phyloP scores from a whole-genome alignment of 352 stramenopile genomes.

The Pythium dissimile region DNA sequence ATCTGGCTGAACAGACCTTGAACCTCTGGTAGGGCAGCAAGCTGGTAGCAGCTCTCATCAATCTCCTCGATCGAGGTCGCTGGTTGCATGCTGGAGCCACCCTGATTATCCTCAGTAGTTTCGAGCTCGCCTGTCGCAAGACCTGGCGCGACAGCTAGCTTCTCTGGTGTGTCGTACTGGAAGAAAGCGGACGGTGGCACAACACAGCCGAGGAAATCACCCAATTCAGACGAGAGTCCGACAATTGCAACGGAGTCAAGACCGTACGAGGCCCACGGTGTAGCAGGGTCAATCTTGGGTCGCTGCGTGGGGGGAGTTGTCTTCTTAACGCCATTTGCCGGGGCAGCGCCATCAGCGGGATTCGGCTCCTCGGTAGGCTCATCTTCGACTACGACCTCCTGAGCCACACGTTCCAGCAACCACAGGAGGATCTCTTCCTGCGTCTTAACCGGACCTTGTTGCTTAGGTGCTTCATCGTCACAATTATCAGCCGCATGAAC shows the following conservation, averaged over 20 bases:
- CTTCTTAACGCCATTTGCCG: not conserved
- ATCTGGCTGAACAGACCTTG: constrained; percentile 61
- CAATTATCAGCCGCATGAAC: constrained; percentile 6
- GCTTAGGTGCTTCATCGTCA: constrained; percentile 15
- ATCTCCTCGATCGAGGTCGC: constrained; percentile 55
- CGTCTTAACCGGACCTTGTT: constrained; percentile 42
- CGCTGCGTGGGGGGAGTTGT: not conserved
- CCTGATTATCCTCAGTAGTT: not conserved
- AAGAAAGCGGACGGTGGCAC: constrained; percentile 37
- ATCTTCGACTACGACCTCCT: constrained; percentile 33
- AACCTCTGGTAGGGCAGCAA: constrained; percentile 65
- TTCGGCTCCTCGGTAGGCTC: constrained; percentile 8
- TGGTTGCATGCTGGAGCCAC: constrained; percentile 19
- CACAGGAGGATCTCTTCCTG: constrained; percentile 69
- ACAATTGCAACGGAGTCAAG: constrained; percentile 40
- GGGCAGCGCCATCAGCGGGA: not conserved
- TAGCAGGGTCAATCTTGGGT: constrained; percentile 19
- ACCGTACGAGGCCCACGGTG: constrained; percentile 29
- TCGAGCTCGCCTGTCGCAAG: constrained; percentile 31
- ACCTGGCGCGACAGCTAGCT: constrained; percentile 27
- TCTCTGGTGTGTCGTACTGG: constrained; percentile 35
- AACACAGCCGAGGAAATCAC: constrained; percentile 39
- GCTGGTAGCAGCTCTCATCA: constrained; percentile 60
- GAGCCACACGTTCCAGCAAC: constrained; percentile 58
- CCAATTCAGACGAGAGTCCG: constrained; percentile 32